Conservation (phyloP, 441 rosid species). For the Populus hybrid region DNA sequence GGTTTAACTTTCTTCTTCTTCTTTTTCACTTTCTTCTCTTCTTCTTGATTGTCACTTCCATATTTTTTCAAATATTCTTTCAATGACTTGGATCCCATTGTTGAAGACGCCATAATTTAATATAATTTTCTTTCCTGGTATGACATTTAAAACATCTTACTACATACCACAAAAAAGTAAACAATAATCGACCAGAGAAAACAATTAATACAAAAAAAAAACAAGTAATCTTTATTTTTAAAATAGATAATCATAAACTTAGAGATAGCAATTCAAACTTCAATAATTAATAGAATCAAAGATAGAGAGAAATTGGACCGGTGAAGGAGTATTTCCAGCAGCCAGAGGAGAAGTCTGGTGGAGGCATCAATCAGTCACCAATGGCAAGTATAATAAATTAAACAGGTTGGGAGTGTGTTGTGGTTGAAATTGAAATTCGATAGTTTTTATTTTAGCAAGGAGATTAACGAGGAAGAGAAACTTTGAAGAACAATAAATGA, state of each 20-base stretch:
- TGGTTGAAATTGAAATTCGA: not conserved
- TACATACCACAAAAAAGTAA: too few species aligned
- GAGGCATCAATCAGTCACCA: too few species aligned
- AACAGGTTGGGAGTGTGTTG: not conserved
- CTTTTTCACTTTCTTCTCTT: slow-evolving; percentile 52
- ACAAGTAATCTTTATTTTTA: not conserved
- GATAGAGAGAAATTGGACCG: too few species aligned
- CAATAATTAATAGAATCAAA: too few species aligned
- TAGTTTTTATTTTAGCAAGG: not conserved
- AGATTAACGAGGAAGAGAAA: not conserved
- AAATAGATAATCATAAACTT: too few species aligned
- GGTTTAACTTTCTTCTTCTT: slow-evolving; percentile 30
- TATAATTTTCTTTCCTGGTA: not conserved
- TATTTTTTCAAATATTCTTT: slow-evolving; percentile 82
- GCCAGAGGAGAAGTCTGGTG: too few species aligned
- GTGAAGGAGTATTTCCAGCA: too few species aligned
- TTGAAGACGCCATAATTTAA: not conserved
- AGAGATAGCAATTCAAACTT: too few species aligned
- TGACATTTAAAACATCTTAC: not conserved
- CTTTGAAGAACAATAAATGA: not conserved
- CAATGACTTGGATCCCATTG: slow-evolving; percentile 26
- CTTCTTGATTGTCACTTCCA: slow-evolving; percentile 43
- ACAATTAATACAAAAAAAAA: too few species aligned
- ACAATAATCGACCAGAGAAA: too few species aligned
- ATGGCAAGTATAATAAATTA: too few species aligned